Percentiles rank a stretch among this genome's conserved stretches.
Conservation (phyloP, 768 basidiomycete genomes). For the Pholiota conissans region DNA sequence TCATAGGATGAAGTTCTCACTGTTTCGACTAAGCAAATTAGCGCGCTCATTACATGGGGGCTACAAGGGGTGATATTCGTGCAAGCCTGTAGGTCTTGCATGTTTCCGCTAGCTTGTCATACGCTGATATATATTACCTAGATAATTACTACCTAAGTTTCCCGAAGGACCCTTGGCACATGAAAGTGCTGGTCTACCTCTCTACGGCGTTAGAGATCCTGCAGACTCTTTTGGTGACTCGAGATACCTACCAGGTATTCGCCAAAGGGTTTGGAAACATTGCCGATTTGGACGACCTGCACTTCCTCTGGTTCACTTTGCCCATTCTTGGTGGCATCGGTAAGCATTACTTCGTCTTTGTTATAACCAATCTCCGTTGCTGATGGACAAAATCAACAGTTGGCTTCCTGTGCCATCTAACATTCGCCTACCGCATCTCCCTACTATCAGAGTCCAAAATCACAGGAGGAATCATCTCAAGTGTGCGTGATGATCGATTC, state of each 20-base stretch:
- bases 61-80: constrained; percentile 29
- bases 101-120: too few species aligned
- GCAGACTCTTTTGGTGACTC: constrained; percentile 28
- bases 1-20: not conserved
- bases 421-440: constrained; percentile 29
- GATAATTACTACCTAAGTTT: constrained; percentile 33
- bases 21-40: constrained; percentile 17
- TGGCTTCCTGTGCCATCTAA: constrained; percentile 27
- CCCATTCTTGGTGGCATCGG: constrained; percentile 27
- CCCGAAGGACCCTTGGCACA: constrained; percentile 25
- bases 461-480: constrained; percentile 18
- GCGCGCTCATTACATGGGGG: constrained; percentile 29
- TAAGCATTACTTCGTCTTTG: constrained; percentile 11
- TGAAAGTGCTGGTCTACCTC: constrained; percentile 26
- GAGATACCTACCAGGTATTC: constrained; percentile 27
- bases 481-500: constrained; percentile 21
- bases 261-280: constrained; percentile 26
- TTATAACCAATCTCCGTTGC: constrained; percentile 2
- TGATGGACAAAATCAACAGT: constrained; percentile 8
- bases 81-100: constrained; percentile 30
- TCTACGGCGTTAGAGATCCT: constrained; percentile 25
- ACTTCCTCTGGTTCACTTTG: constrained; percentile 29
- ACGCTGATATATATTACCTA: constrained; percentile 6
- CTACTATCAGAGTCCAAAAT: constrained; percentile 24
- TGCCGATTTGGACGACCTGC: constrained; percentile 18